These are phyloP conservation scores for Trichoderma asperellum DNA, from an alignment of 2,329 filamentous ascomycete genomes.

Conservation along the genomic window DNA sequence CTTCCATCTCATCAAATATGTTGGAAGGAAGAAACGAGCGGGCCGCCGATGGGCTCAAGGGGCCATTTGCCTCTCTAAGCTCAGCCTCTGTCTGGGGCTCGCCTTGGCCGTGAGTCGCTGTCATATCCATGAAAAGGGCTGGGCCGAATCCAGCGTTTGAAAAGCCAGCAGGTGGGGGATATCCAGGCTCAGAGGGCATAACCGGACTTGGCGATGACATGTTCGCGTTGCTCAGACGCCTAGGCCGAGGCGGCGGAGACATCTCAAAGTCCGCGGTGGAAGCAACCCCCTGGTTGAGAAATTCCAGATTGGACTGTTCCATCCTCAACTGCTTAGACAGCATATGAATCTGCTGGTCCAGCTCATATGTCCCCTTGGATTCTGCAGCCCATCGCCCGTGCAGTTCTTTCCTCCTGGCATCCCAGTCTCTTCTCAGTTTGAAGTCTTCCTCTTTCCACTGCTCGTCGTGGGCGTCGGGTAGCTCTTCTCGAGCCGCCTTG, in stretches of 20 bases:
- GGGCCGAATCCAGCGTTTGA: slow-evolving; percentile 56
- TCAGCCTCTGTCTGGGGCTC: slow-evolving; percentile 63
- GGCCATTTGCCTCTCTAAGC: slow-evolving; percentile 65
- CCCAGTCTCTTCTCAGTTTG: slow-evolving; percentile 60
- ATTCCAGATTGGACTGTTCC: slow-evolving; percentile 48
- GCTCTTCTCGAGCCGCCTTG: slow-evolving; percentile 69
- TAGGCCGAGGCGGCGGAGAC: slow-evolving; percentile 47
- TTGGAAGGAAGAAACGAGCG: slow-evolving; percentile 72
- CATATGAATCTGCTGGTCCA: slow-evolving; percentile 52
- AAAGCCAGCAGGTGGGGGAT: slow-evolving; percentile 59
- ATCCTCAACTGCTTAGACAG: slow-evolving; percentile 53
- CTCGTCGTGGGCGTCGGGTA: slow-evolving; percentile 64
- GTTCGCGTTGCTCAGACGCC: slow-evolving; percentile 51
- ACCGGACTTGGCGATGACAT: slow-evolving; percentile 48
- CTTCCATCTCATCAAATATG: slow-evolving; percentile 65
- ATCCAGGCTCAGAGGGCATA: slow-evolving; percentile 47
- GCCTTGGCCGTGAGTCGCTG: slow-evolving; percentile 43
- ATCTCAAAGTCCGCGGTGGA: slow-evolving; percentile 55
- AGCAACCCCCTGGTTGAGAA: slow-evolving; percentile 41
- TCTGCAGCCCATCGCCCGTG: slow-evolving; percentile 55
- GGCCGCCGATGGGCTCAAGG: slow-evolving; percentile 73
- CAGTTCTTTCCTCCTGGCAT: slow-evolving; percentile 56
- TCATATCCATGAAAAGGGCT: slow-evolving; percentile 57
- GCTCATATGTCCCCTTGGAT: slow-evolving; percentile 50
- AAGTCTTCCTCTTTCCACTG: slow-evolving; percentile 56